Base-by-base conservation (phyloP, 2,329 filamentous ascomycete species). In the Cordyceps tenuipes region DNA sequence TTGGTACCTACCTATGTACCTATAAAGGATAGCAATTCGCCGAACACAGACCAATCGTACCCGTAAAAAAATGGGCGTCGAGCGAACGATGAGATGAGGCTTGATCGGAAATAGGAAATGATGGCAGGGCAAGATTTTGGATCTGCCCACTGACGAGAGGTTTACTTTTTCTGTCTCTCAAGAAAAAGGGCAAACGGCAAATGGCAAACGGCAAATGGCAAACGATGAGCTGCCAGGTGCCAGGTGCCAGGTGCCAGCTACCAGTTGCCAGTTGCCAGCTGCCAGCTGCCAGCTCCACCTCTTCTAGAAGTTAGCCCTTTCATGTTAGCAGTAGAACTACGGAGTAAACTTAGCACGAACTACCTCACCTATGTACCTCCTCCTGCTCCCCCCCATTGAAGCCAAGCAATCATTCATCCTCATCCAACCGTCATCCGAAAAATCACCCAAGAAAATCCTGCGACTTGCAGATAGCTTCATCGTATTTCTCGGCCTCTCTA, bases 261-360 rank as follows among this genome's bases (percentile, higher is more conserved):
- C 29, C 29, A 29, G 29, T 6, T 29, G 29, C 29, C 29, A 29
- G 29, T 6, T 6, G 29, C 29, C 29, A 29, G 29, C 12, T 57
- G 21, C 44, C 55, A 50, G 36, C 55, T 57, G 19, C 44, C 6
- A n/a, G 44, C 54, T 39, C 54, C 54, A 57, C 54, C 54, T 48
- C 54, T 56, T 39, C 19, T 23, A 23, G 54, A 54, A 48, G 6
- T 57, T 12, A 26, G 29, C 31, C 3, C 23, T 23, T 23, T 23
- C 2, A 3, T 23, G 4, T 23, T 23, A 23, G 23, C 23, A 23
- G 23, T n/a, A n/a, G n/a, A n/a, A n/a, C n/a, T 23, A 23, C 4
- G 4, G 23, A 4, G 23, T 23, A 23, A 23, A 23, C 23, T 23
- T 23, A 4, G 23, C n/a, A n/a, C n/a, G n/a, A n/a, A n/a, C 23